phyloP scores from a whole-genome alignment of 768 basidiomycete species.

The Lactarius akahatsu region DNA sequence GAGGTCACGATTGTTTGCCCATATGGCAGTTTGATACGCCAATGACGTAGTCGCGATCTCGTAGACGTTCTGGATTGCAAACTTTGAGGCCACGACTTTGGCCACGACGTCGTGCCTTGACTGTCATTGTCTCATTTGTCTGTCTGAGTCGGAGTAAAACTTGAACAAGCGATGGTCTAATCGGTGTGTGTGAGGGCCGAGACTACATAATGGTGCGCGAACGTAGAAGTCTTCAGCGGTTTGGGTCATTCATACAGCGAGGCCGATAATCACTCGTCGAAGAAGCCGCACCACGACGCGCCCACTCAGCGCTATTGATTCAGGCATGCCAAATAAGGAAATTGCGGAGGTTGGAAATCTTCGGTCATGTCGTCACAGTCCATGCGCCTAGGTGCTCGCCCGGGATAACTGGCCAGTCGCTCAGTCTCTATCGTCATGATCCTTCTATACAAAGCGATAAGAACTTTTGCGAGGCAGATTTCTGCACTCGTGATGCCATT shows the following conservation, averaged over 20 bases:
- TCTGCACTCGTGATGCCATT: neutral
- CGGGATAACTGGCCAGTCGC: neutral
- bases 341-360: neutral
- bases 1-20: neutral
- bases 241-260: neutral
- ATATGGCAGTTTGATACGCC: neutral
- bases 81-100: neutral
- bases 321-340: neutral
- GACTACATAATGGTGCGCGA: neutral
- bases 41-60: neutral
- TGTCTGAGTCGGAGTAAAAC: neutral
- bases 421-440: neutral
- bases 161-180: neutral
- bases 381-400: neutral
- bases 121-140: neutral
- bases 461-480: neutral
- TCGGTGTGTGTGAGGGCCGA: neutral
- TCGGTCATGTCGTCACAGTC: neutral
- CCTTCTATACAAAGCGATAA: neutral
- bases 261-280: neutral
- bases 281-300: neutral
- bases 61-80: neutral
- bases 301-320: neutral
- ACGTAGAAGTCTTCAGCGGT: neutral
- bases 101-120: slow-evolving; percentile 1